These are phyloP conservation scores for Cicer cuneatum DNA, from an alignment of 306 rosid species.

Conservation along the genomic window DNA sequence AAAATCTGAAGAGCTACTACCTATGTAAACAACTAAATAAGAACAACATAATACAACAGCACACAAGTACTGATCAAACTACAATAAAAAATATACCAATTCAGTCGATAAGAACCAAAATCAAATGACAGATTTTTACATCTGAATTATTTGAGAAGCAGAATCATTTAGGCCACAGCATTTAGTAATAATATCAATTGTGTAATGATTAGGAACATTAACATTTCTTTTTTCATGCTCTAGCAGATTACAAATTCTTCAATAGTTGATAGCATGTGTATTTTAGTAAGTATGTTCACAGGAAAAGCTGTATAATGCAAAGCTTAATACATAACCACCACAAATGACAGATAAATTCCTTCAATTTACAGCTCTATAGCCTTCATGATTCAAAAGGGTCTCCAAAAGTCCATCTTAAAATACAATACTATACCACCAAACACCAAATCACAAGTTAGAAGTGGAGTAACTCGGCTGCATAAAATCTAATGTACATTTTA, in stretches of 20 bases:
- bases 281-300: not conserved
- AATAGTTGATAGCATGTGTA: constrained; percentile 8
- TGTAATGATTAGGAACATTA: constrained; percentile 33
- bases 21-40: constrained; percentile 7
- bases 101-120: constrained; percentile 29
- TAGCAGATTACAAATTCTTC: constrained; percentile 30
- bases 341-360: not conserved
- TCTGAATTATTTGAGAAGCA: constrained; percentile 26
- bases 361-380: constrained; percentile 5
- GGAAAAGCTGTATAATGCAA: constrained; percentile 16
- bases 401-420: constrained; percentile 23
- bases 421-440: constrained; percentile 16
- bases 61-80: constrained; percentile 21
- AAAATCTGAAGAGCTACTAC: constrained; percentile 25
- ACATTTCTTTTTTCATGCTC: constrained; percentile 15
- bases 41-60: constrained; percentile 28
- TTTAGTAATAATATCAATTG: constrained; percentile 26
- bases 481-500: constrained; percentile 1
- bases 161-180: not conserved
- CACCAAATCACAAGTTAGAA: constrained; percentile 22
- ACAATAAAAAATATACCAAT: constrained; percentile 4
- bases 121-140: constrained; percentile 26
- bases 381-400: constrained; percentile 5
- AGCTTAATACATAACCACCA: constrained; percentile 14
- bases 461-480: constrained; percentile 3